Base-by-base conservation (phyloP, 176 grass and related monocot genomes). In the Lolium multiflorum region DNA sequence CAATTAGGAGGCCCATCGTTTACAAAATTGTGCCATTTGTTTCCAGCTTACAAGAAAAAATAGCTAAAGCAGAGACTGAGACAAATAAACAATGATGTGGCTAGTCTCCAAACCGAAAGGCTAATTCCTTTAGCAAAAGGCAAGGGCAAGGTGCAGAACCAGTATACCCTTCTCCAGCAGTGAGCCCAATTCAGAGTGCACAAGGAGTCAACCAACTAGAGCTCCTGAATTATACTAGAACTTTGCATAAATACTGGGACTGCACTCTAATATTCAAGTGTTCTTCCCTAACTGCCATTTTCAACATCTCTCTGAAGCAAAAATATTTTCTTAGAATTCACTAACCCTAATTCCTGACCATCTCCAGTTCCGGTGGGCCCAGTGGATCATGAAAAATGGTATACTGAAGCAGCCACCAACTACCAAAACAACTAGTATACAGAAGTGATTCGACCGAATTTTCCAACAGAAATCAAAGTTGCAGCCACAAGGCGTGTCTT, bases 111-210 rank as follows among this genome's bases (percentile, higher is more conserved):
- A 54, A 66, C 55, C 1, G 20, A 72, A 75, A 54, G 17, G 14
- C 43, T 25, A 76, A 80, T 74, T 80, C 48, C 37, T 68, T 16
- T 35, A 9, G 35, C 47, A 68, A 85, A 85, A 85, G 39, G 17
- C 37, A 9, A 21, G 59, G 59, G 59, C 21, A 82, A 31, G 3
- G 60, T 76, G 11, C n/a, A 76, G 20, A 67, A 49, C 58, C 68
- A 89, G 46, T 39, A 28, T 39, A 20, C 1, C 28, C 37, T 24
- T 24, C 22, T 81, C 13, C 60, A 49, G 43, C 15, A 68, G 10
- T n/a, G 18, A 81, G 20, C 1, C 41, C 20, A 70, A 25, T 77
- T 81, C 51, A 77, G n/a, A 52, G 64, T 81, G 16, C 35, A 69
- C 3, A 81, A 1, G 17, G 38, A 39, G 6, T 9, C 44, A 17